Conservation (phyloP, 345 rosid species). For the Hibiscus tridactylites region DNA sequence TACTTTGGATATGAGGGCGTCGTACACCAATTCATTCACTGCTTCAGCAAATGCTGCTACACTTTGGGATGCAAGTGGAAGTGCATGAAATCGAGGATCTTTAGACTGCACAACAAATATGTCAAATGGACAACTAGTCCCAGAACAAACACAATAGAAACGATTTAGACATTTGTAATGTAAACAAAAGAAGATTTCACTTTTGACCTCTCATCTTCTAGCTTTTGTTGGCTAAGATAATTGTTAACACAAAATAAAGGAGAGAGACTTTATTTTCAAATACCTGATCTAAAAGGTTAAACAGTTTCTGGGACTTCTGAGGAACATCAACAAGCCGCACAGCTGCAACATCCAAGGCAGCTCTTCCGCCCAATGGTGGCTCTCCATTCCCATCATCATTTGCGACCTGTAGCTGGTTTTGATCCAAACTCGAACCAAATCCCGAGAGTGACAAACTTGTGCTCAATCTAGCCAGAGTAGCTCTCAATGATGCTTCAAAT, state of each 20-base stretch:
- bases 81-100: slow-evolving; percentile 97
- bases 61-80: slow-evolving; percentile 84
- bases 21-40: slow-evolving; percentile 89
- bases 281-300: slow-evolving; percentile 90
- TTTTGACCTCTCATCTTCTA: neutral
- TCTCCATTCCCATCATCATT: slow-evolving; percentile 45
- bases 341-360: slow-evolving; percentile 85
- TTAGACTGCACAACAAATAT: slow-evolving; percentile 54
- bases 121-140: neutral
- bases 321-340: slow-evolving; percentile 77
- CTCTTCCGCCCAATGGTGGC: slow-evolving; percentile 55
- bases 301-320: slow-evolving; percentile 74
- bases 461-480: slow-evolving; percentile 84
- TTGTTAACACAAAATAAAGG: neutral
- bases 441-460: slow-evolving; percentile 71
- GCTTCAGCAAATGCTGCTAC: slow-evolving; percentile 76
- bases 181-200: neutral
- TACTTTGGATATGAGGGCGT: slow-evolving; percentile 91
- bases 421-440: slow-evolving; percentile 68
- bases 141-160: neutral
- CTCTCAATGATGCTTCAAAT: slow-evolving; percentile 89
- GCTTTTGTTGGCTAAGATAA: neutral
- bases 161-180: neutral
- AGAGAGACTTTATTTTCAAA: neutral
- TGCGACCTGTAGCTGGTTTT: slow-evolving; percentile 45